A percentile compares a stretch with the other conserved stretches of the same genome.
These are phyloP conservation scores for Cystobasidium ongulense DNA, from an alignment of 768 basidiomycete species.

Conservation along the genomic window DNA sequence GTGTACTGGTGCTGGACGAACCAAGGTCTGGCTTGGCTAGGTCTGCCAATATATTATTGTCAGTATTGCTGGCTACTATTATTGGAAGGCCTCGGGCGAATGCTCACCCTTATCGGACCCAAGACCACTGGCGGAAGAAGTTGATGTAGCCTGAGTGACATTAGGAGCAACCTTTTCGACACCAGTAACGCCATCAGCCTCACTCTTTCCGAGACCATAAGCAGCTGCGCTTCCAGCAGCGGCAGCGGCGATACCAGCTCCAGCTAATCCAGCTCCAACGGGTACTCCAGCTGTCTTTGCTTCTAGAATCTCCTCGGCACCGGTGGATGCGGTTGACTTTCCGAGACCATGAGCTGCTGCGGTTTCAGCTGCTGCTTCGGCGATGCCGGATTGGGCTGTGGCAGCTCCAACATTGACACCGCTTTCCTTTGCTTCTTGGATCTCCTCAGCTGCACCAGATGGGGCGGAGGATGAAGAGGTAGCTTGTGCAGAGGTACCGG, in stretches of 20 bases:
- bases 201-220: constrained; percentile 12
- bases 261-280: not conserved
- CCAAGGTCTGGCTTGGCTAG: constrained; percentile 3
- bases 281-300: not conserved
- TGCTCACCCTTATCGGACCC: not conserved
- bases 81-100: too few relatives aligned
- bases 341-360: constrained; percentile 3
- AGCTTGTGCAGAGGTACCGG: not conserved
- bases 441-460: not conserved
- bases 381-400: not conserved
- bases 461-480: not conserved
- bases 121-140: not conserved
- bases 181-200: constrained; percentile 10
- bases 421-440: constrained; percentile 3
- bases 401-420: not conserved
- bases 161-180: constrained; percentile 25
- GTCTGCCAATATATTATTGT: not conserved
- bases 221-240: not conserved
- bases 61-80: not conserved
- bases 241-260: not conserved
- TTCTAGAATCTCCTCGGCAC: not conserved
- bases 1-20: not conserved
- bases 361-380: not conserved
- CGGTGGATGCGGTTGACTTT: not conserved
- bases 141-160: constrained; percentile 3